phyloP scores from a whole-genome alignment of 2,329 filamentous ascomycete genomes.

The Penicillium sp. region DNA sequence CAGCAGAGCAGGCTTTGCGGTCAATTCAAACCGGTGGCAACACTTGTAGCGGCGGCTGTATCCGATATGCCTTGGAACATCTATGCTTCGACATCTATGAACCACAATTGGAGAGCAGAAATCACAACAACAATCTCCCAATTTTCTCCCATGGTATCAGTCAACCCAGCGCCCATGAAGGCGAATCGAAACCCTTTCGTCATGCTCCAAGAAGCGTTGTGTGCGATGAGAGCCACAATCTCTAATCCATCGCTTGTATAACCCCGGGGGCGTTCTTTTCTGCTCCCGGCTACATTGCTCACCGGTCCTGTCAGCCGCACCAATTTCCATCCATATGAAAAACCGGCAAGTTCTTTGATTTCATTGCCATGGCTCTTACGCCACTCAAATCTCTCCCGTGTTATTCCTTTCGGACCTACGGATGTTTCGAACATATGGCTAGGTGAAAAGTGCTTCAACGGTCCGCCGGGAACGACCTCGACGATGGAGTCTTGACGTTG shows the following conservation, averaged over 20 bases:
- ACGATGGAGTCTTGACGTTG: background rate
- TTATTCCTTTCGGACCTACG: background rate
- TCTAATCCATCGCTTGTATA: slow-evolving; percentile 16
- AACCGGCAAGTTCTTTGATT: slow-evolving; percentile 14
- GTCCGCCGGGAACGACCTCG: background rate
- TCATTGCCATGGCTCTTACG: slow-evolving; percentile 15
- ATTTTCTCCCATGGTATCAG: slow-evolving; percentile 7
- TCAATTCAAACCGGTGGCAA: background rate
- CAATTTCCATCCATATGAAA: slow-evolving; percentile 13
- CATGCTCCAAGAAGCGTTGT: slow-evolving; percentile 17
- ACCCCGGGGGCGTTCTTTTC: slow-evolving; percentile 8
- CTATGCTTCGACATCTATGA: slow-evolving; percentile 8
- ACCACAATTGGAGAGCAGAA: slow-evolving; percentile 16
- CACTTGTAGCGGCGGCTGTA: background rate
- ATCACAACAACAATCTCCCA: slow-evolving; percentile 14
- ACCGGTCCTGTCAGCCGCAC: slow-evolving; percentile 7
- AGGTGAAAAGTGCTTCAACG: background rate
- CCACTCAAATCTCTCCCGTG: slow-evolving; percentile 11
- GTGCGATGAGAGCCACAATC: slow-evolving; percentile 15
- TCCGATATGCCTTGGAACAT: background rate
- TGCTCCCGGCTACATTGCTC: background rate
- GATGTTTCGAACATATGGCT: slow-evolving; percentile 4
- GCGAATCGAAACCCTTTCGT: slow-evolving; percentile 12
- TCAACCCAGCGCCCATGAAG: slow-evolving; percentile 11
- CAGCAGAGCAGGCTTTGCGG: background rate